Evolutionary conservation across 2,329 filamentous ascomycete species (phyloP).

Genomic region (Echinosphaeria canescens): DNA sequence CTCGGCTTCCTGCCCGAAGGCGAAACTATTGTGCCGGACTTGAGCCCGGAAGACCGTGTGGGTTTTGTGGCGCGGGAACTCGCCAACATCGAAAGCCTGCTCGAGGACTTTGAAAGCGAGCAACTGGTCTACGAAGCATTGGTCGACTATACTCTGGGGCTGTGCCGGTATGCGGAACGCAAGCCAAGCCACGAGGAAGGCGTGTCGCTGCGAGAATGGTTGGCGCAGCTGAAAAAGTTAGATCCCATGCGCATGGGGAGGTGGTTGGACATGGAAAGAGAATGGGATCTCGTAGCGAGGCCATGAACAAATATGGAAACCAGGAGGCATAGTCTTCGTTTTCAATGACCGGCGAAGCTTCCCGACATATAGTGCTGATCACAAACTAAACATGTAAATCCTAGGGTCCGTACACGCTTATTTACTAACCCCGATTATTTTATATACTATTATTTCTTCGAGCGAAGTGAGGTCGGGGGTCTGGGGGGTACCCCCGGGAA

Average conservation of each 20-base stretch:
- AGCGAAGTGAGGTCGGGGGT: too few species aligned
- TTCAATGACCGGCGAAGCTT: too few species aligned
- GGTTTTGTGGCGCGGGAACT: conserved; percentile 50
- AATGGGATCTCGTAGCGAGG: too few species aligned
- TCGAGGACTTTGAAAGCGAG: conserved; percentile 32
- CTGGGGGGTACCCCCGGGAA: too few species aligned
- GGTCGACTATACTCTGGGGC: conserved; percentile 45
- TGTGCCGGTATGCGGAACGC: conserved; percentile 29
- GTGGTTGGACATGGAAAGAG: conserved; percentile 9
- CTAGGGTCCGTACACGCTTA: too few species aligned
- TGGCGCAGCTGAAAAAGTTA: conserved; percentile 41
- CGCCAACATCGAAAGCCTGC: conserved; percentile 44
- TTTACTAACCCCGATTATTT: too few species aligned
- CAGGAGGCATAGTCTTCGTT: too few species aligned
- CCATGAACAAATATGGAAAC: too few species aligned
- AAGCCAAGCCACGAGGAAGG: conserved; percentile 16
- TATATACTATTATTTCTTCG: too few species aligned
- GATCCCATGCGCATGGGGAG: conserved; percentile 53
- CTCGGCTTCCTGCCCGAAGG: too few species aligned
- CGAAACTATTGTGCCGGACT: conserved; percentile 42
- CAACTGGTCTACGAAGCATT: conserved; percentile 86
- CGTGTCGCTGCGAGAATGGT: conserved; percentile 27
- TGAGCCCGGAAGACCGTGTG: conserved; percentile 38
- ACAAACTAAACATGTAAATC: too few species aligned
- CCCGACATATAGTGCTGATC: too few species aligned